phyloP scores from a whole-genome alignment of 805 yeast species.

The Kazachstania viticola region DNA sequence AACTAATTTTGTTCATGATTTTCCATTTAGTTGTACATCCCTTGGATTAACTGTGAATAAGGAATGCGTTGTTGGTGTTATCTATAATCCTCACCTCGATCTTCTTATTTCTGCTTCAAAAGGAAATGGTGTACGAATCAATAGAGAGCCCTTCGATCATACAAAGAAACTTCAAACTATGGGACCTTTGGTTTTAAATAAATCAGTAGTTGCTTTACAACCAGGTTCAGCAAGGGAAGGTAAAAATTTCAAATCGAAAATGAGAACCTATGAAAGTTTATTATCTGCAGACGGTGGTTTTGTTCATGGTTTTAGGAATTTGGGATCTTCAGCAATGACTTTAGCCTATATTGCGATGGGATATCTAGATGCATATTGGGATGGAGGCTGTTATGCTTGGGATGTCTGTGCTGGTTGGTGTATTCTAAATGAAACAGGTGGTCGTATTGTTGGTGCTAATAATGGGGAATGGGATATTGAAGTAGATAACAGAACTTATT shows the following conservation, averaged over 20 bases:
- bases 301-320: constrained; percentile 59
- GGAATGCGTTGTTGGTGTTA: constrained; percentile 49
- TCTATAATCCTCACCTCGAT: constrained; percentile 48
- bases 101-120: constrained; percentile 41
- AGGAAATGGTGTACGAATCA: constrained; percentile 44
- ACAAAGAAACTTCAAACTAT: constrained; percentile 61
- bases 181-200: constrained; percentile 74
- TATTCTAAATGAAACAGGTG: constrained; percentile 50
- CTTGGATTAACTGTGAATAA: constrained; percentile 42
- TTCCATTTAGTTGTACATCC: constrained; percentile 54
- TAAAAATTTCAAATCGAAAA: constrained; percentile 68
- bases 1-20: constrained; percentile 50
- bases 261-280: constrained; percentile 71
- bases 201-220: constrained; percentile 85
- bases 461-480: constrained; percentile 37
- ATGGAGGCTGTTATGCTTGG: constrained; percentile 62
- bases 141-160: constrained; percentile 36
- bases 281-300: constrained; percentile 83
- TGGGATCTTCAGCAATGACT: constrained; percentile 59
- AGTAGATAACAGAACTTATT: constrained; percentile 41
- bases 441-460: constrained; percentile 44
- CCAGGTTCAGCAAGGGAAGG: constrained; percentile 85
- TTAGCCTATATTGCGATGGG: constrained; percentile 50
- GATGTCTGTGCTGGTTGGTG: constrained; percentile 66
- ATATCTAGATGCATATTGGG: constrained; percentile 52